Evolutionary conservation across 345 rosid species (phyloP).

Genomic region (Laguncularia racemosa): DNA sequence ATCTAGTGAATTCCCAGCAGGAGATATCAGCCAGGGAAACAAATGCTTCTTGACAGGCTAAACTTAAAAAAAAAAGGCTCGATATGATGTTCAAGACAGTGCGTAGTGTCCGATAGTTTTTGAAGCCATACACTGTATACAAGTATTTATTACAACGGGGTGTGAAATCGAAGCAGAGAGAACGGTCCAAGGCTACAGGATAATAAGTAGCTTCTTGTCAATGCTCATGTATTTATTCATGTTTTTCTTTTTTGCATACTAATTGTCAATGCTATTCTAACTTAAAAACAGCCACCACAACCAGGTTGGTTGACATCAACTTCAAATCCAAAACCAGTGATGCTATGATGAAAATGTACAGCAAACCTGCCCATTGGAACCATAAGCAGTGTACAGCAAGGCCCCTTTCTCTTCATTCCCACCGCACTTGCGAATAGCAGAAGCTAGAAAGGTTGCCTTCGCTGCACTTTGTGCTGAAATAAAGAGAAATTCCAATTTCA

Average conservation of each 20-base stretch:
- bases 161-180: too few species aligned
- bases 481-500: conserved; percentile 5
- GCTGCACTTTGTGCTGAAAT: conserved; percentile 62
- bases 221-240: background rate
- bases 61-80: too few species aligned
- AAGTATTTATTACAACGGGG: too few species aligned
- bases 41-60: too few species aligned
- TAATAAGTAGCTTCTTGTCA: too few species aligned
- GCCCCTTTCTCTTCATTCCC: conserved; percentile 86
- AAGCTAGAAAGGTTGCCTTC: conserved; percentile 70
- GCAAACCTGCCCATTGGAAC: conserved; percentile 81
- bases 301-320: background rate
- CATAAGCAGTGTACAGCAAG: conserved; percentile 66
- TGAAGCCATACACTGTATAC: too few species aligned
- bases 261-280: too few species aligned
- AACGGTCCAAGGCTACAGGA: too few species aligned
- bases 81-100: too few species aligned
- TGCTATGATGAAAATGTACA: conserved; percentile 1
- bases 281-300: too few species aligned
- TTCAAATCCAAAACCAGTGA: background rate
- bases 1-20: background rate
- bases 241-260: background rate
- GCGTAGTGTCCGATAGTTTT: too few species aligned
- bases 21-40: background rate
- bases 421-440: conserved; percentile 89